Evolutionary conservation across 306 rosid genomes (phyloP).

Genomic region (Malus sylvestris): DNA sequence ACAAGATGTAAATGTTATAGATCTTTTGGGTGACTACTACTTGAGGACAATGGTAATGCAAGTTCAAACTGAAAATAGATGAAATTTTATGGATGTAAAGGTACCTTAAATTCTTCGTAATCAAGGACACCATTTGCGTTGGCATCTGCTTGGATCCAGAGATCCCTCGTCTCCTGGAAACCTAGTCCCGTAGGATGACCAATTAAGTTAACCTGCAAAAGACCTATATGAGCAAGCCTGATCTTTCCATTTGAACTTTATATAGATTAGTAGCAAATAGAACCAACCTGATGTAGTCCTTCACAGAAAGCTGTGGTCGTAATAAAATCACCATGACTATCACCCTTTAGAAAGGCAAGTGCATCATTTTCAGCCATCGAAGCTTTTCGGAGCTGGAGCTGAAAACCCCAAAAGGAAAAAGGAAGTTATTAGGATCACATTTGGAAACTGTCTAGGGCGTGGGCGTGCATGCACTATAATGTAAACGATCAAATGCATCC

Average conservation of each 20-base stretch:
- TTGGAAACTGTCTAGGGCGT: background rate
- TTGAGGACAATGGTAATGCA: background rate
- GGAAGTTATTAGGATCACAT: background rate
- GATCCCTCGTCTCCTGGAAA: slow-evolving; percentile 66
- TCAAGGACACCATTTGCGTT: slow-evolving; percentile 69
- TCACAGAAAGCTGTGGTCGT: slow-evolving; percentile 58
- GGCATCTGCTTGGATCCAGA: slow-evolving; percentile 76
- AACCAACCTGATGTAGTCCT: slow-evolving; percentile 65
- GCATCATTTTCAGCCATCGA: slow-evolving; percentile 74
- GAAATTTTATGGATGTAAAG: background rate
- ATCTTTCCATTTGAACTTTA: background rate
- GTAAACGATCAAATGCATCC: background rate
- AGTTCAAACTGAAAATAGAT: background rate
- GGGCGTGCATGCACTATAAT: background rate
- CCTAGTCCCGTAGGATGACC: slow-evolving; percentile 64
- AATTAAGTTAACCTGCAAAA: slow-evolving; percentile 55
- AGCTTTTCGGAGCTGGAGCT: slow-evolving; percentile 70
- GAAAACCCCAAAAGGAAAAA: slow-evolving; percentile 11
- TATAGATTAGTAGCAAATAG: background rate
- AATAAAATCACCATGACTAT: slow-evolving; percentile 44
- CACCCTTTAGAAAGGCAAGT: slow-evolving; percentile 75
- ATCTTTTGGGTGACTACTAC: background rate
- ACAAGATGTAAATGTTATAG: background rate
- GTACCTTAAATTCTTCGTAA: slow-evolving; percentile 81
- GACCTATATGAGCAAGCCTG: slow-evolving; percentile 14